Base-by-base conservation (phyloP, 192 early-diverging fungal genomes). In the Diversispora eburnea region DNA sequence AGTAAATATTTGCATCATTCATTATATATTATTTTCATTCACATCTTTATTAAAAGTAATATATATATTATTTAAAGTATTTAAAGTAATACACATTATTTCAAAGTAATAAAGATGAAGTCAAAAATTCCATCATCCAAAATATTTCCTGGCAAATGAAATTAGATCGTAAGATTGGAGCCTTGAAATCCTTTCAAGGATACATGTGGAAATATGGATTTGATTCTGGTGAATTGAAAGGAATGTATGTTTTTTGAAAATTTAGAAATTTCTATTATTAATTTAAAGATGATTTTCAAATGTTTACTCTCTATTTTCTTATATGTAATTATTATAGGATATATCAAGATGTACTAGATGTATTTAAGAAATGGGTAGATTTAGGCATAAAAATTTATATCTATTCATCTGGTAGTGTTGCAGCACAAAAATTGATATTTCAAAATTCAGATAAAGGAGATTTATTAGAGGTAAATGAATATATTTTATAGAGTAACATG, bases 181-280 rank as follows among this genome's bases (percentile, higher is more conserved):
- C 97, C 0, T 75, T 99, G 3, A 96, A 97, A 76, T 84, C 88
- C 6, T 90, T 97, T 57, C 94, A 99, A 78, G 94, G 97, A n/a
- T 94, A 89, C 76, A 96, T 99, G 88, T 99, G 97, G 97, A 81
- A 88, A 70, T 85, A 83, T 58, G 97, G 94, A 0, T 99, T 91
- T 74, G 82, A 87, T 57, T 82, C 78, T 20, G 94, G 94, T 10
- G 82, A 88, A 70, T 77, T 99, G 46, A 81, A 84, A 70, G 90
- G 94, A 60, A 84, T 78, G 90, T 94, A 84, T 79, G 89, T 90
- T 12, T 90, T 12, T 17, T 49, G 76, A 33, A 33, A 33, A 1
- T 33, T 33, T 33, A 33, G 25, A 33, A 33, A 33, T 33, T 33
- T 33, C 25, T 33, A 33, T 33, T 33, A 1, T 33, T 33, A 33